These are phyloP conservation scores for Podospora pseudocomata DNA, from an alignment of 495 filamentous ascomycete species.

Conservation along the genomic window DNA sequence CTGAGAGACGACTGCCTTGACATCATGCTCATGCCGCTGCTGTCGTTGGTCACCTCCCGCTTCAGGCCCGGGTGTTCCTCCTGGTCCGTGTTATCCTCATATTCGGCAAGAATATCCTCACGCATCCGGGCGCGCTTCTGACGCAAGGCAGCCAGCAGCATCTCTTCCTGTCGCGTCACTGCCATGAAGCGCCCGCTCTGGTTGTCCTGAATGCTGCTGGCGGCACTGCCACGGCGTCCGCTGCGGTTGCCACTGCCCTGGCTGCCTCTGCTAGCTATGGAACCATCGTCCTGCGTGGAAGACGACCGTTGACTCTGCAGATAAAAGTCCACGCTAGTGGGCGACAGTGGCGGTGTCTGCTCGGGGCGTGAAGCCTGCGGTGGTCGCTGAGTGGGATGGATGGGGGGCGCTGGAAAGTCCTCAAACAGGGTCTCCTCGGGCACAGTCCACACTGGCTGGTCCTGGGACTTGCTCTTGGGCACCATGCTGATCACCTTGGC, in stretches of 20 bases:
- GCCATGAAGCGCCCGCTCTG: conserved; percentile 69
- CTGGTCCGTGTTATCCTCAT: conserved; percentile 35
- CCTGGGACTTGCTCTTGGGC: conserved; percentile 9
- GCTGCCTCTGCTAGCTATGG: conserved; percentile 24
- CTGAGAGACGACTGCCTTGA: conserved; percentile 29
- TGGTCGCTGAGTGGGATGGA: conserved; percentile 7
- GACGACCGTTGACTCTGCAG: conserved; percentile 29
- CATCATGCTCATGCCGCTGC: conserved; percentile 24
- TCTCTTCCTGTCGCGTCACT: conserved; percentile 81
- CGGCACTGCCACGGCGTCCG: conserved; percentile 21
- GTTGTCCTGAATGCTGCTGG: conserved; percentile 29
- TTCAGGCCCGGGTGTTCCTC: conserved; percentile 16
- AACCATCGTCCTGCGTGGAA: conserved; percentile 20
- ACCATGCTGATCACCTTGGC: conserved; percentile 20
- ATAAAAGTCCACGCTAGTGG: conserved; percentile 45
- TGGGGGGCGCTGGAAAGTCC: conserved; percentile 31
- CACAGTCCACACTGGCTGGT: conserved; percentile 8
- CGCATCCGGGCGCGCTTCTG: conserved; percentile 73
- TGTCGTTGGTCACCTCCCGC: conserved; percentile 27
- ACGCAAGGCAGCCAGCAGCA: conserved; percentile 76
- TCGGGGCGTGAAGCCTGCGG: conserved; percentile 26
- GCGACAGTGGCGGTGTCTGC: conserved; percentile 47
- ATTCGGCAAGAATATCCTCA: conserved; percentile 63
- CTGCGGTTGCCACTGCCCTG: conserved; percentile 16
- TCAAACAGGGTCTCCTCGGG: conserved; percentile 28